A percentile compares a stretch with the other conserved stretches of the same genome.
Evolutionary conservation across 352 stramenopile genomes (phyloP).

Genomic region (Globisporangium heterothallicum): DNA sequence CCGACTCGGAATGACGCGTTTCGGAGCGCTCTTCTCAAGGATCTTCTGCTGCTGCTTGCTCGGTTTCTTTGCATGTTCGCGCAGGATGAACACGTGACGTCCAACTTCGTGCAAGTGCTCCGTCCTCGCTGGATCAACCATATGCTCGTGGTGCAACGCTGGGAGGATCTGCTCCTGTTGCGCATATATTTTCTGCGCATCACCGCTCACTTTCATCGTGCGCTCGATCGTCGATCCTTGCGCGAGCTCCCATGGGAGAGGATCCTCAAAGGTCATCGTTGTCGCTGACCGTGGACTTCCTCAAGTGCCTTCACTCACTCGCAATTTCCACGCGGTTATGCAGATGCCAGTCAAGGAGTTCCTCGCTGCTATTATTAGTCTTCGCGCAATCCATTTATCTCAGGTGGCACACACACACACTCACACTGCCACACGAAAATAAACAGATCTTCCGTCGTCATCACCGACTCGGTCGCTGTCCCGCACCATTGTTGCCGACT

Average conservation of each 20-base stretch:
- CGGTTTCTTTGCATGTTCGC: conserved; percentile 32
- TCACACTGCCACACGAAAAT: no score
- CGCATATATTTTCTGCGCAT: conserved; percentile 46
- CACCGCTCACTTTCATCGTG: conserved; percentile 41
- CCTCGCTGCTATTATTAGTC: no score
- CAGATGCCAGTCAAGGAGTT: no score
- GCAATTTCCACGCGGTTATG: background rate
- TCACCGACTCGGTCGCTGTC: no score
- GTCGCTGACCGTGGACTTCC: background rate
- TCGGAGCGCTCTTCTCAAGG: conserved; percentile 18
- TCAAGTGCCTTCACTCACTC: background rate
- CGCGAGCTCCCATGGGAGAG: conserved; percentile 46
- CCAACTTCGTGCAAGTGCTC: conserved; percentile 64
- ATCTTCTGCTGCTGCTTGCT: conserved; percentile 24
- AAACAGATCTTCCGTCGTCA: no score
- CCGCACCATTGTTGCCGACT: no score
- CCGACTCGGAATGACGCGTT: conserved; percentile 50
- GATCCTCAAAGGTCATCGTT: conserved; percentile 35
- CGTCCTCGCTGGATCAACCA: conserved; percentile 21
- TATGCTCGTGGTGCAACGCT: conserved; percentile 45
- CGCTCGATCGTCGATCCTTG: conserved; percentile 43
- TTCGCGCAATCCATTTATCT: no score
- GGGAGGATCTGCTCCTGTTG: conserved; percentile 53
- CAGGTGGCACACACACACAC: no score
- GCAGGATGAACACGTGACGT: conserved; percentile 42